These are phyloP conservation scores for Anisodus tanguticus DNA, from an alignment of 257 asterid genomes.

Conservation along the genomic window DNA sequence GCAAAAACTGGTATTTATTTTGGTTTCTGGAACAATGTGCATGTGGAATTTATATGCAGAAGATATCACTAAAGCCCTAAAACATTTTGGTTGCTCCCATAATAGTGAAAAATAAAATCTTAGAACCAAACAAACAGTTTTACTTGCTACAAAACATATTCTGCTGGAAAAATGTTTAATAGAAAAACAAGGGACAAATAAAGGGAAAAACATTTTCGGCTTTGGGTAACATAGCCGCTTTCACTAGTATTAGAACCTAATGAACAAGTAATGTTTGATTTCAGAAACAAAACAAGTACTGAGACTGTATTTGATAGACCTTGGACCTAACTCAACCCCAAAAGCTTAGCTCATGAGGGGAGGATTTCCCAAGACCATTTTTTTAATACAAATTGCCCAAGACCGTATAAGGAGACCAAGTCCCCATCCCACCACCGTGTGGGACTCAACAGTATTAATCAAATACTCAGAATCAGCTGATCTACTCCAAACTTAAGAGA, in stretches of 20 bases:
- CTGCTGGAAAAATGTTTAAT: neutral
- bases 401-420: too few species aligned
- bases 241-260: neutral
- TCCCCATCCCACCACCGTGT: too few species aligned
- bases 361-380: too few species aligned
- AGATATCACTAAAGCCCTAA: neutral
- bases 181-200: neutral
- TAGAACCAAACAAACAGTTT: neutral
- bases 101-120: neutral
- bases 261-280: neutral
- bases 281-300: neutral
- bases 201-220: neutral
- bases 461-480: neutral
- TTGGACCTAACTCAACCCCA: too few species aligned
- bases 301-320: neutral
- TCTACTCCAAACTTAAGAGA: neutral
- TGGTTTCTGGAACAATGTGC: neutral
- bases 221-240: neutral
- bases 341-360: too few species aligned
- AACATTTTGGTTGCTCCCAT: neutral
- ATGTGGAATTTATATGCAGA: neutral
- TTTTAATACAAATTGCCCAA: too few species aligned
- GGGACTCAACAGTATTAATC: neutral
- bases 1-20: neutral
- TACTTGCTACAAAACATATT: neutral